Percentiles rank a stretch among this genome's conserved stretches.
phyloP scores from a whole-genome alignment of 2,329 filamentous ascomycete genomes.

The Fusarium napiforme region DNA sequence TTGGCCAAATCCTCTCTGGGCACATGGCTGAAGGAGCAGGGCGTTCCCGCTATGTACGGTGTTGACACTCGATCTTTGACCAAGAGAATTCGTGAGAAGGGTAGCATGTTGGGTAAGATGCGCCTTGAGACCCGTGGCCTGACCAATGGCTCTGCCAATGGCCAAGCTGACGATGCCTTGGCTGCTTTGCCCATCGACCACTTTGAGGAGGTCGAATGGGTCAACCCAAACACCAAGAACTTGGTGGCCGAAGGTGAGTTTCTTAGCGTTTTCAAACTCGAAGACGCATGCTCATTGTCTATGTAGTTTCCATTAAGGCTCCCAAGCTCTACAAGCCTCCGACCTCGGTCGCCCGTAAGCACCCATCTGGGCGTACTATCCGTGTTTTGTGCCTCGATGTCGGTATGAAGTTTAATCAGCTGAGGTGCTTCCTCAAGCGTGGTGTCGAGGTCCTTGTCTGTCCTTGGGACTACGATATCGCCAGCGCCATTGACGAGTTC shows the following conservation, averaged over 20 bases:
- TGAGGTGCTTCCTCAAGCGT: constrained; percentile 89
- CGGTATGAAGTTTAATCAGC: constrained; percentile 97
- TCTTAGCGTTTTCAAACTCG: constrained; percentile 25
- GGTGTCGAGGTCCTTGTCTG: constrained; percentile 95
- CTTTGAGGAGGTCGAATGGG: constrained; percentile 88
- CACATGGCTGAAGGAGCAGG: constrained; percentile 95
- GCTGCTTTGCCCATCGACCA: constrained; percentile 49
- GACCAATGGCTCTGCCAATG: constrained; percentile 56
- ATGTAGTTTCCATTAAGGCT: constrained; percentile 84
- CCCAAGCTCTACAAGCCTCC: constrained; percentile 88
- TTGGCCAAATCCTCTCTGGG: constrained; percentile 91
- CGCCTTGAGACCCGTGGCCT: constrained; percentile 70
- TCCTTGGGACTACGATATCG: constrained; percentile 96
- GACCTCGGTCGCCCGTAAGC: constrained; percentile 76
- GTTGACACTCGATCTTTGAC: constrained; percentile 94
- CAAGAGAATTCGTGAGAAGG: constrained; percentile 91
- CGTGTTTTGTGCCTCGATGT: constrained; percentile 95
- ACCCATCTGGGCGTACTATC: constrained; percentile 87
- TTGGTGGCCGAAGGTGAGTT: constrained; percentile 91
- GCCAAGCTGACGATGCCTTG: constrained; percentile 40
- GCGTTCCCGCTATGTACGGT: constrained; percentile 91
- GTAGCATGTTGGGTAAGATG: constrained; percentile 95
- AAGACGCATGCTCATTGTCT: constrained; percentile 53
- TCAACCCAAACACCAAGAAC: constrained; percentile 91
- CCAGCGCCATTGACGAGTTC: constrained; percentile 82